These are phyloP conservation scores for Irpex sp. DNA, from an alignment of 1,284 basidiomycete genomes.

Conservation along the genomic window DNA sequence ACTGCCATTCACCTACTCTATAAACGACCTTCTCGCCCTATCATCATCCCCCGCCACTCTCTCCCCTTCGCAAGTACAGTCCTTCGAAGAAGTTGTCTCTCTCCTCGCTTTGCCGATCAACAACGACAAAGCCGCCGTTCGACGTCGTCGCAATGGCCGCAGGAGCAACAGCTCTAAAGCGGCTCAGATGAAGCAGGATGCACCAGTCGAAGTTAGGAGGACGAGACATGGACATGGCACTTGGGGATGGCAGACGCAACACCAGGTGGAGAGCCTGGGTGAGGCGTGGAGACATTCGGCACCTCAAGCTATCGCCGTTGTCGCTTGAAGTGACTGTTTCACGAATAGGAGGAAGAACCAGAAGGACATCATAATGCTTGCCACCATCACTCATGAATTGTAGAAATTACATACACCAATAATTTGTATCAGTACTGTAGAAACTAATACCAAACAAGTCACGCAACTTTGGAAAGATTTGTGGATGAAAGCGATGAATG, in stretches of 20 bases:
- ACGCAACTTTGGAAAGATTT: no score
- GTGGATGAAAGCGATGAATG: no score
- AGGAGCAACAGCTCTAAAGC: slow-evolving; percentile 13
- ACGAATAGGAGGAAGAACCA: no score
- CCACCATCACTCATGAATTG: neutral
- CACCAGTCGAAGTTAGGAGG: slow-evolving; percentile 20
- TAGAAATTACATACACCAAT: neutral
- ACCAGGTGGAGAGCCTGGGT: neutral
- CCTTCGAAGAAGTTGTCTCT: slow-evolving; percentile 1
- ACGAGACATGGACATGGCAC: slow-evolving; percentile 21
- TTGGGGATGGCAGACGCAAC: slow-evolving; percentile 16
- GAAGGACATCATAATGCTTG: neutral
- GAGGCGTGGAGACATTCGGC: slow-evolving; percentile 9
- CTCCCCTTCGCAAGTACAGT: slow-evolving; percentile 15
- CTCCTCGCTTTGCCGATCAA: slow-evolving; percentile 7
- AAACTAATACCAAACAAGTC: neutral
- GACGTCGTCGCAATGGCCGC: slow-evolving; percentile 21
- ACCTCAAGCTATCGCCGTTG: neutral
- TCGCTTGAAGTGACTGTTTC: slow-evolving; percentile 4
- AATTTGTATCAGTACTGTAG: neutral
- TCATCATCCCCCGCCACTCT: slow-evolving; percentile 19
- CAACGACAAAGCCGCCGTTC: slow-evolving; percentile 7
- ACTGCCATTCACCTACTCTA: slow-evolving; percentile 16
- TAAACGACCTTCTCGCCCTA: slow-evolving; percentile 23
- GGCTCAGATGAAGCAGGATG: slow-evolving; percentile 14